Conservation (phyloP, 2,329 filamentous ascomycete species). For the Alternaria infectoria region DNA sequence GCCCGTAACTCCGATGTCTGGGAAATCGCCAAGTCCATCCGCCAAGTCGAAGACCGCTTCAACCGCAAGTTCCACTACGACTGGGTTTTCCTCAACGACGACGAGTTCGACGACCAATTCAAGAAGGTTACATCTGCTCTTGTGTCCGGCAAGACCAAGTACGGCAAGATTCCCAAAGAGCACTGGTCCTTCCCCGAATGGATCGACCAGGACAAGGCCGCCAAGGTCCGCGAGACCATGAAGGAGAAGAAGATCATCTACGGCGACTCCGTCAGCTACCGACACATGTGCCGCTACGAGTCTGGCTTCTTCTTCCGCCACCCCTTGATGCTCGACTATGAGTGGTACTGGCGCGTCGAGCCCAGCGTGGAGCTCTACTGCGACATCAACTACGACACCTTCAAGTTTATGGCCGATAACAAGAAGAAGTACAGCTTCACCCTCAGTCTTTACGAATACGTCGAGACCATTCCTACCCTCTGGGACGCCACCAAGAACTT, state of each 20-base stretch:
- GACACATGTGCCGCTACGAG: conserved; percentile 99
- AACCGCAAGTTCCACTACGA: conserved; percentile 97
- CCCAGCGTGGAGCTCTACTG: conserved; percentile 96
- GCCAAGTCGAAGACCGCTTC: conserved; percentile 96
- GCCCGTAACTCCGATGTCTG: conserved; percentile 93
- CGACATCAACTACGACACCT: conserved; percentile 93
- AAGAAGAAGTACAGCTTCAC: conserved; percentile 99
- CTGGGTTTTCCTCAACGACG: conserved; percentile 98
- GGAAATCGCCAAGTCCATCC: conserved; percentile 96
- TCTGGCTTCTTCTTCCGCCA: conserved; percentile 99
- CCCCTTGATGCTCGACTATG: conserved; percentile 89
- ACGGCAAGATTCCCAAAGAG: conserved; percentile 85
- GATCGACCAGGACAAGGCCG: conserved; percentile 94
- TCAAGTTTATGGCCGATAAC: conserved; percentile 94
- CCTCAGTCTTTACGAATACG: conserved; percentile 93
- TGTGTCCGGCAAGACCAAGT: conserved; percentile 90
- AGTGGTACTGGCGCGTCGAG: conserved; percentile 99
- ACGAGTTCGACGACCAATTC: conserved; percentile 91
- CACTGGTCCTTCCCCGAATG: conserved; percentile 97
- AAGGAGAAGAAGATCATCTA: conserved; percentile 95
- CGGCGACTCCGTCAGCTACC: conserved; percentile 93
- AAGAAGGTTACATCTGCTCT: conserved; percentile 88
- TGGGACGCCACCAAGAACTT: conserved; percentile 97
- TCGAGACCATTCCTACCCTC: conserved; percentile 92
- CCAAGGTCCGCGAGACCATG: conserved; percentile 93